Percentiles rank a stretch among this genome's conserved stretches.
Conservation (phyloP, 2,329 filamentous ascomycete genomes). For the Huntiella bhutanensis region DNA sequence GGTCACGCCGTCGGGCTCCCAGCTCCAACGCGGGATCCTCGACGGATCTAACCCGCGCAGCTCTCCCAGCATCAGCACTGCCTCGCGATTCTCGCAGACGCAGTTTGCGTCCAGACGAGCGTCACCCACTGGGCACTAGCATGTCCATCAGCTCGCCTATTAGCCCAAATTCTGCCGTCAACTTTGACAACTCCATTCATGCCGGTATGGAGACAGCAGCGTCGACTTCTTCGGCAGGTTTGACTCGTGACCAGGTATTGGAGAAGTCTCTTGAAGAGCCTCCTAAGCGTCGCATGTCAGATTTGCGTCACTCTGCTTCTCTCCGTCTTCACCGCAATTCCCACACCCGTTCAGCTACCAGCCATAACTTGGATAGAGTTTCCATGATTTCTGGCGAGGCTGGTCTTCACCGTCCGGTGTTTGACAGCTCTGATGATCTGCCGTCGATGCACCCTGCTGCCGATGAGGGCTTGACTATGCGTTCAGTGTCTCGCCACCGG, state of each 20-base stretch:
- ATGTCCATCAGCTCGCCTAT: conserved; percentile 12
- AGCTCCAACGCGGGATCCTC: conserved; percentile 48
- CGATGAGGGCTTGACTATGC: background rate
- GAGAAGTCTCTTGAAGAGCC: conserved; percentile 11
- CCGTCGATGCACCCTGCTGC: conserved; percentile 1
- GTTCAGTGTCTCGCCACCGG: conserved; percentile 7
- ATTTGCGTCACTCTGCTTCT: conserved; percentile 8
- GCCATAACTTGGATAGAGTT: background rate
- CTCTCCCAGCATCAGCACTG: background rate
- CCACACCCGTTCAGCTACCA: conserved; percentile 6
- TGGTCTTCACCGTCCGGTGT: conserved; percentile 9
- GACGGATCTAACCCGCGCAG: conserved; percentile 28
- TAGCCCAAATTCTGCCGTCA: conserved; percentile 12
- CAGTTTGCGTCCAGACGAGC: conserved; percentile 30
- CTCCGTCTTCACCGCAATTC: conserved; percentile 10
- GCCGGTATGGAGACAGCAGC: conserved; percentile 20
- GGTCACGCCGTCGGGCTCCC: conserved; percentile 33
- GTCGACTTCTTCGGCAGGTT: conserved; percentile 6
- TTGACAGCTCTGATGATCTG: conserved; percentile 10
- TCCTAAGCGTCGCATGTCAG: conserved; percentile 1
- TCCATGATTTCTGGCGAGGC: background rate
- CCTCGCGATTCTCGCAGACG: conserved; percentile 30
- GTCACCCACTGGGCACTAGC: conserved; percentile 14
- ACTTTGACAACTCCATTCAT: conserved; percentile 22
- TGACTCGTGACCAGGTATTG: conserved; percentile 10